phyloP scores from a whole-genome alignment of 2,329 filamentous ascomycete species.

The Eutypa lata region DNA sequence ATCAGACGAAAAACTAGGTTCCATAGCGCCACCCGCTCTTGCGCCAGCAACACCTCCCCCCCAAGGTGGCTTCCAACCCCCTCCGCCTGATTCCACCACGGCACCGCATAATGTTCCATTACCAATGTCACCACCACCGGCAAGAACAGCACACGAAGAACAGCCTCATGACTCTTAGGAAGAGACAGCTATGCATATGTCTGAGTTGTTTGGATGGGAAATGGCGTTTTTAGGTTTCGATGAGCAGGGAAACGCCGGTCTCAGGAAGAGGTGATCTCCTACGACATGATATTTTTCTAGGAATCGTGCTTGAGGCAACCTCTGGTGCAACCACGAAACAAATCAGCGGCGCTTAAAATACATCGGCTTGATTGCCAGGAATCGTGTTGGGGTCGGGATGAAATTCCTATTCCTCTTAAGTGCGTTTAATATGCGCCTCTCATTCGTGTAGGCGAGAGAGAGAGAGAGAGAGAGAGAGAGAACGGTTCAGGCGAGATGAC shows the following conservation, averaged over 20 bases:
- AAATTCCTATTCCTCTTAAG: no score
- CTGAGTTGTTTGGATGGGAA: not conserved
- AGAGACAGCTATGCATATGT: not conserved
- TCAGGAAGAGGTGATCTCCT: not conserved
- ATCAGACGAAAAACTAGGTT: conserved; percentile 31
- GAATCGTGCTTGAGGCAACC: not conserved
- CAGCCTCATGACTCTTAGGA: conserved; percentile 19
- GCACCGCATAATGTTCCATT: conserved; percentile 24
- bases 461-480: not conserved
- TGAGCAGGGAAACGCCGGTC: not conserved
- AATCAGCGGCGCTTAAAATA: not conserved
- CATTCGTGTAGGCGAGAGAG: not conserved
- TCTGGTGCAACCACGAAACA: not conserved
- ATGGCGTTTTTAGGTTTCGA: not conserved
- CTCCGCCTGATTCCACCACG: conserved; percentile 5
- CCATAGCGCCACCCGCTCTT: conserved; percentile 7
- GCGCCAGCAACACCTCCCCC: not conserved
- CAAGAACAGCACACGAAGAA: conserved; percentile 22
- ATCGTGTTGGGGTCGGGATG: not conserved
- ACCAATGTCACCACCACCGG: conserved; percentile 24
- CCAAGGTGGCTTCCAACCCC: conserved; percentile 4
- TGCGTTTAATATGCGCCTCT: no score
- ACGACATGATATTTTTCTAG: not conserved
- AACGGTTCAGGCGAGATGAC: not conserved
- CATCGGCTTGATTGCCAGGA: not conserved